Conservation (phyloP, 2,329 filamentous ascomycete genomes). For the Fusarium bactridioides region DNA sequence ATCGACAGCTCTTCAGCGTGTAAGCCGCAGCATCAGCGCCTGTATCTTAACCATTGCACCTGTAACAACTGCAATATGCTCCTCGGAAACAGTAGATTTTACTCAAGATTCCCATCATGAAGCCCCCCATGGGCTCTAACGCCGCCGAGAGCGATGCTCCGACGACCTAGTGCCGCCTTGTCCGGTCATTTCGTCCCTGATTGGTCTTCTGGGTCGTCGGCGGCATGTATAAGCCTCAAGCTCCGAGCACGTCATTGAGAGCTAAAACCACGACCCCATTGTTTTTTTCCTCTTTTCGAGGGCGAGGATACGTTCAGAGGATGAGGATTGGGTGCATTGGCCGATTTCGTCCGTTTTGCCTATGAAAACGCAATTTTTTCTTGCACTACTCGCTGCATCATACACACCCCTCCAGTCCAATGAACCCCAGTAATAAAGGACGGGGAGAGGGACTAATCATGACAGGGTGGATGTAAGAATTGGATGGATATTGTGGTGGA, state of each 20-base stretch:
- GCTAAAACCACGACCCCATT: slow-evolving; percentile 41
- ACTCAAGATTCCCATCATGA: slow-evolving; percentile 20
- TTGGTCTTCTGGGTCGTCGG: slow-evolving; percentile 40
- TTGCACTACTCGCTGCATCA: slow-evolving; percentile 4
- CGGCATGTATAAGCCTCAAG: slow-evolving; percentile 44
- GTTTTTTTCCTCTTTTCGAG: slow-evolving; percentile 35
- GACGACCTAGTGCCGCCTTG: slow-evolving; percentile 34
- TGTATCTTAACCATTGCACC: not conserved
- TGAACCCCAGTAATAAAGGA: slow-evolving; percentile 28
- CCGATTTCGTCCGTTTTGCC: slow-evolving; percentile 35
- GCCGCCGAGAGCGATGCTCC: slow-evolving; percentile 41
- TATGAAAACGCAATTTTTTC: slow-evolving; percentile 40
- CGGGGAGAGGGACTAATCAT: slow-evolving; percentile 26
- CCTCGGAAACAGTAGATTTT: slow-evolving; percentile 5
- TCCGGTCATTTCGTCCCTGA: slow-evolving; percentile 21
- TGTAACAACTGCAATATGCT: not conserved
- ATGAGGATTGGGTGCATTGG: slow-evolving; percentile 22
- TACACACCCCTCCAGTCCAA: slow-evolving; percentile 23
- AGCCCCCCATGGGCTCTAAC: not conserved
- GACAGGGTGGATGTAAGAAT: slow-evolving; percentile 36
- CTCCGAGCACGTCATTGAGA: slow-evolving; percentile 47
- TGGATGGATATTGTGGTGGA: slow-evolving; percentile 5
- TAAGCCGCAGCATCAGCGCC: not conserved
- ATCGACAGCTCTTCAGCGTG: not conserved
- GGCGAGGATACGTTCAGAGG: slow-evolving; percentile 19